These are phyloP conservation scores for Ambrosiella beaveri DNA, from an alignment of 2,329 filamentous ascomycete genomes.

Conservation along the genomic window DNA sequence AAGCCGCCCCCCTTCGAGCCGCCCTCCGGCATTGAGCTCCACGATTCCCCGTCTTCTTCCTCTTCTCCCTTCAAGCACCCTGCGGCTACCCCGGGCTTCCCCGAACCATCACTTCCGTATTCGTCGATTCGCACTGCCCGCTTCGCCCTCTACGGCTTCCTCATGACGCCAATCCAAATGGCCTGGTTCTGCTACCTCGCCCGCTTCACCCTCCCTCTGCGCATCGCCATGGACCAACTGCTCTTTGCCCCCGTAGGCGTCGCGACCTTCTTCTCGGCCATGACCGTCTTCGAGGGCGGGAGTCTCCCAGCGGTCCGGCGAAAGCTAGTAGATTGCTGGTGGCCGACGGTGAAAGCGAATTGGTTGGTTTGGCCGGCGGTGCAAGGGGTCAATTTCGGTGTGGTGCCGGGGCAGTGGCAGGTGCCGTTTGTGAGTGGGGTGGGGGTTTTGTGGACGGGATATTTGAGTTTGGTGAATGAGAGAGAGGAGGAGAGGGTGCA, in stretches of 20 bases:
- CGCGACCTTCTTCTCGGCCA: constrained; percentile 79
- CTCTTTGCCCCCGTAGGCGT: constrained; percentile 78
- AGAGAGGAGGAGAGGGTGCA: constrained; percentile 43
- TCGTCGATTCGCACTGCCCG: constrained; percentile 73
- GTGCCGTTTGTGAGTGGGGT: constrained; percentile 78
- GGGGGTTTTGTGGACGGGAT: constrained; percentile 95
- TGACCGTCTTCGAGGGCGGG: constrained; percentile 90
- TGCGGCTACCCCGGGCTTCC: constrained; percentile 43
- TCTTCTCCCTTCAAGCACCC: not conserved
- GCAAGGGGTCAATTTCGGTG: constrained; percentile 87
- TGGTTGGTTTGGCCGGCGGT: constrained; percentile 90
- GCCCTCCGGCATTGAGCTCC: not conserved
- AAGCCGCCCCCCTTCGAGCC: not conserved
- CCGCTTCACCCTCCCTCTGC: constrained; percentile 55
- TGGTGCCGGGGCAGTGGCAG: constrained; percentile 92
- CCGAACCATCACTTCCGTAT: constrained; percentile 53
- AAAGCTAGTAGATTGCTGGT: constrained; percentile 86
- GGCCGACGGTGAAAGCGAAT: constrained; percentile 89
- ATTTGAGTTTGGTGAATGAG: constrained; percentile 81
- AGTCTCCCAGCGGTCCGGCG: constrained; percentile 58
- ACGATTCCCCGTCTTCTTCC: not conserved
- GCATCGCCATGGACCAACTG: constrained; percentile 73
- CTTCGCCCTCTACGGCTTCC: constrained; percentile 95
- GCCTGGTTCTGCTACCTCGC: constrained; percentile 83
- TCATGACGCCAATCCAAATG: constrained; percentile 90